Percentiles rank a stretch among this genome's conserved stretches.
phyloP scores from a whole-genome alignment of 2,329 filamentous ascomycete species.

The Boeremia lycopersici region DNA sequence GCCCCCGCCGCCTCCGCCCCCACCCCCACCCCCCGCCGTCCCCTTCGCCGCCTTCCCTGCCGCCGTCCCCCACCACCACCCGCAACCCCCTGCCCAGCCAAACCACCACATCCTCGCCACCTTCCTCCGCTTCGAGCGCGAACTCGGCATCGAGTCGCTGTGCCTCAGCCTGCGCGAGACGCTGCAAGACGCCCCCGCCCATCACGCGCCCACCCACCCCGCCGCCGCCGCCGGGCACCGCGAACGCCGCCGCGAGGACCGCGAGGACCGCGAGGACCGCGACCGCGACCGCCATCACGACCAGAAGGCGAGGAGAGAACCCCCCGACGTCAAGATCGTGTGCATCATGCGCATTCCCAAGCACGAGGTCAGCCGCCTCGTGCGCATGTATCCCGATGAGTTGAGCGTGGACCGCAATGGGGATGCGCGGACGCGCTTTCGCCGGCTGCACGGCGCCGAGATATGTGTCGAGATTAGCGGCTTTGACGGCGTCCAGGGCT shows the following conservation, averaged over 20 bases:
- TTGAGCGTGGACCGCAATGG: constrained; percentile 41
- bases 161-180: constrained; percentile 43
- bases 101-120: constrained; percentile 24
- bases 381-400: constrained; percentile 62
- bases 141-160: constrained; percentile 43
- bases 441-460: constrained; percentile 38
- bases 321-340: constrained; percentile 42
- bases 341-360: constrained; percentile 43
- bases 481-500: constrained; percentile 20
- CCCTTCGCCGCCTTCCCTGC: constrained; percentile 25
- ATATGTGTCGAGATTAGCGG: constrained; percentile 43
- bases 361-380: constrained; percentile 55
- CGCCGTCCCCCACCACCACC: constrained; percentile 10
- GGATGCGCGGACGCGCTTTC: constrained; percentile 43
- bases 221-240: not conserved
- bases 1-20: too few relatives aligned
- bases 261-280: not conserved
- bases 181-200: not conserved
- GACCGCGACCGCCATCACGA: not conserved
- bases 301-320: not conserved
- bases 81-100: not conserved
- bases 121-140: constrained; percentile 46
- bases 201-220: not conserved
- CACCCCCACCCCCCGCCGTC: constrained; percentile 27
- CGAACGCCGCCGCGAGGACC: constrained; percentile 8